Evolutionary conservation across 2,329 filamentous ascomycete species (phyloP), one percentile per base, ranked within the genome.

Genomic region (Trichophaea hybrida): DNA sequence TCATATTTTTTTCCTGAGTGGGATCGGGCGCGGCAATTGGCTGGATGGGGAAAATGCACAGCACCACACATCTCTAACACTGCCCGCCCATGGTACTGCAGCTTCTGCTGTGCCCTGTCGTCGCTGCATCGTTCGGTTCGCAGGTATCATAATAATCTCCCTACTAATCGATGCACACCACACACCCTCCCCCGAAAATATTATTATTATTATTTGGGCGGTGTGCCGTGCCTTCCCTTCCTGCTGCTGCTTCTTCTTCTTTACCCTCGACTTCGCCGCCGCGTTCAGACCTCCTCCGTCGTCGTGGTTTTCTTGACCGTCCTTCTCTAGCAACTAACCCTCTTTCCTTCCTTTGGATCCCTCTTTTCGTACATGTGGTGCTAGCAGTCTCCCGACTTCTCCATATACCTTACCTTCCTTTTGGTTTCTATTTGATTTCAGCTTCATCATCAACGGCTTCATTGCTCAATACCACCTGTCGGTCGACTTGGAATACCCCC

Each of bases 271-370:
- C 55, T 24, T 50, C 55, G 43, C 55, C 40, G 55, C 55, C 53
- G 32, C 35, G 13, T 13, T 53, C 40, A 55, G 35, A 13, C 15
- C 53, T 55, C 34, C 51, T 17, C 33, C 50, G 50, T 62, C 58
- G 37, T 64, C 62, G 55, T 59, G 61, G 59, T 65, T 65, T 63
- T 58, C 59, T 61, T 59, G 52, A 56, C 48, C 34, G 50, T 61
- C 57, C 40, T 66, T 62, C 57, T 53, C 62, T 59, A 58, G 59
- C 59, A 57, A 63, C 59, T 60, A 58, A 64, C 63, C 61, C 63
- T 65, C 64, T 63, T 64, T 64, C 61, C 57, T 66, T 66, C 64
- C 61, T 66, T 65, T 62, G 59, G 63, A 66, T 64, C 59, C 55
- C 55, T 61, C 63, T 64, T 63, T 61, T 65, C 56, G 59, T 64